Percentiles rank a stretch among this genome's conserved stretches.
Evolutionary conservation across 2,329 filamentous ascomycete genomes (phyloP).

Genomic region (Diaporthe batatas): DNA sequence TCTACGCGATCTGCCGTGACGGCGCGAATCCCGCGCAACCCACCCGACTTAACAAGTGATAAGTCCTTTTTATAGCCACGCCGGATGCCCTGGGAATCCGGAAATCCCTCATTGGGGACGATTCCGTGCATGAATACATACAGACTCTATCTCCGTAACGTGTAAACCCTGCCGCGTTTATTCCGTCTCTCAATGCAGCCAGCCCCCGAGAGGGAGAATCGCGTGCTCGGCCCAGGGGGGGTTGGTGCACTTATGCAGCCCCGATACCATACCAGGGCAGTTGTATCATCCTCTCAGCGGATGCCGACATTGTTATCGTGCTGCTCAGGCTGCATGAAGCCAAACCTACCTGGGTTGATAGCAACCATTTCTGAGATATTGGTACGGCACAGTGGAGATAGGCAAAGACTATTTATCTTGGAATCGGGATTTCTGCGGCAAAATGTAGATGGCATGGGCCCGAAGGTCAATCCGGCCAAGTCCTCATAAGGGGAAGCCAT

Average conservation of each 20-base stretch:
- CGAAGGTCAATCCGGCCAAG: neutral
- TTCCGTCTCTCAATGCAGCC: constrained; percentile 2
- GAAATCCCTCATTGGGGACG: constrained; percentile 6
- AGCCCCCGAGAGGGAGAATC: neutral
- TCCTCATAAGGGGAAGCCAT: neutral
- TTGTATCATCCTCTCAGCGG: constrained; percentile 28
- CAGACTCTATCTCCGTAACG: constrained; percentile 4
- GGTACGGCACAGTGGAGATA: neutral
- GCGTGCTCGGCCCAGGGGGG: neutral
- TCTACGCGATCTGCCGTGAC: constrained; percentile 24
- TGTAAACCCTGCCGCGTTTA: neutral
- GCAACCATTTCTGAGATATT: constrained; percentile 8
- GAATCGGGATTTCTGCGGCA: constrained; percentile 9
- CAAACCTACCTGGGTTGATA: neutral
- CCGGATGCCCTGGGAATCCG: neutral
- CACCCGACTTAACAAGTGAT: constrained; percentile 12
- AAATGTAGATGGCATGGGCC: constrained; percentile 12
- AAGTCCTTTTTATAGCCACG: constrained; percentile 17
- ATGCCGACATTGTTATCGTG: constrained; percentile 34
- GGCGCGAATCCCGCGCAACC: constrained; percentile 15
- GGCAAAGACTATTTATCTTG: neutral
- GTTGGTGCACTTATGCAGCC: neutral
- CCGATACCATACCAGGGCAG: neutral
- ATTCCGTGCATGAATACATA: neutral
- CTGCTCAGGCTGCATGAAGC: neutral